These are phyloP conservation scores for Kluyveromyces aestuarii DNA, from an alignment of 805 yeast genomes.

Conservation along the genomic window DNA sequence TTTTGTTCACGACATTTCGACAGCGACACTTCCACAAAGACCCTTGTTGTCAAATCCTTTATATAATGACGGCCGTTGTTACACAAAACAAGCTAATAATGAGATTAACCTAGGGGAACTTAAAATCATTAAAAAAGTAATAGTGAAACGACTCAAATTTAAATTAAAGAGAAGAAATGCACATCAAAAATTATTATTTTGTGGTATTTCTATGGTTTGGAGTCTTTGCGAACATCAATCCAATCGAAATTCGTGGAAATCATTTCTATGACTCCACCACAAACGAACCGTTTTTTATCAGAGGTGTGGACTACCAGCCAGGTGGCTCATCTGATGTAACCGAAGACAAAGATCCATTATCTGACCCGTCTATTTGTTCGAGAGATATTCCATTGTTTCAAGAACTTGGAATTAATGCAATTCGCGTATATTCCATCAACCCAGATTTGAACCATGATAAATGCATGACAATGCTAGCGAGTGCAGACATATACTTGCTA, in stretches of 20 bases:
- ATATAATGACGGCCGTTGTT: neutral
- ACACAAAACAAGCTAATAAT: neutral
- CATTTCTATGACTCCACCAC: constrained; percentile 73
- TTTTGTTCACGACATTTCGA: neutral
- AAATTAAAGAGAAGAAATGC: neutral
- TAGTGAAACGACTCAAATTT: neutral
- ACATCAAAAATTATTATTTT: neutral
- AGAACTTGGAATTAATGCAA: constrained; percentile 75
- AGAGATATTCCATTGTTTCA: constrained; percentile 78
- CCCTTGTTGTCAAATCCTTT: no score
- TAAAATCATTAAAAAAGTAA: neutral
- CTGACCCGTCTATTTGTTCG: constrained; percentile 63
- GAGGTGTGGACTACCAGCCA: constrained; percentile 93
- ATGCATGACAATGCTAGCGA: constrained; percentile 86
- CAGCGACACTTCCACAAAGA: neutral
- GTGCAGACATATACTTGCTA: constrained; percentile 86
- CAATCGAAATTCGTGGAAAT: constrained; percentile 59
- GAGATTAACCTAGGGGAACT: neutral
- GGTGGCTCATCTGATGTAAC: constrained; percentile 81
- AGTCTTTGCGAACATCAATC: constrained; percentile 36
- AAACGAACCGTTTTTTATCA: constrained; percentile 64
- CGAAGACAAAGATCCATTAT: constrained; percentile 58
- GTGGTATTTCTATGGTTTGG: neutral
- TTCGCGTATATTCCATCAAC: constrained; percentile 80
- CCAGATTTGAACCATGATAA: constrained; percentile 75